A percentile compares a stretch with the other conserved stretches of the same genome.
These are phyloP conservation scores for Colletotrichum sp. DNA, from an alignment of 2,329 filamentous ascomycete species.

Conservation along the genomic window DNA sequence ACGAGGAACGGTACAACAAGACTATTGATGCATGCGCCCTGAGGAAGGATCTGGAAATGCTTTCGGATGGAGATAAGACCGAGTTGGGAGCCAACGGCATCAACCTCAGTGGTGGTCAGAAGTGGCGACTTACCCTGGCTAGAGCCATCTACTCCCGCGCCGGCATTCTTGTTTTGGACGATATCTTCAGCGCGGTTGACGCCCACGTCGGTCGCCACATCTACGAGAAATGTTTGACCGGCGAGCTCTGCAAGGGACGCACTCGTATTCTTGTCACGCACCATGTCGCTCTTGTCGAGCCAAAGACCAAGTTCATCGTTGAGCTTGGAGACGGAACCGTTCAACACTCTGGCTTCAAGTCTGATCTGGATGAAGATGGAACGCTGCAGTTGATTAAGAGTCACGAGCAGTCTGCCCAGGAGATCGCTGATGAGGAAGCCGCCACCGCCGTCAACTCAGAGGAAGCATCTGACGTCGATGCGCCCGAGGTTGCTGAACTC, in stretches of 20 bases:
- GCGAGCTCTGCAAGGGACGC: constrained; percentile 70
- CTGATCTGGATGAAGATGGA: constrained; percentile 66
- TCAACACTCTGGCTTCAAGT: constrained; percentile 66
- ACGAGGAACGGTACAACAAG: constrained; percentile 71
- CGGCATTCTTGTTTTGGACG: constrained; percentile 78
- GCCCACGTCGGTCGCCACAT: constrained; percentile 81
- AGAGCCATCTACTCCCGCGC: constrained; percentile 81
- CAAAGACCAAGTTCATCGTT: constrained; percentile 75
- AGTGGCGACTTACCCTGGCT: constrained; percentile 82
- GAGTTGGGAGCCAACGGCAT: constrained; percentile 87
- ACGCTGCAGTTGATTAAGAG: constrained; percentile 61
- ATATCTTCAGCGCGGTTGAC: constrained; percentile 85
- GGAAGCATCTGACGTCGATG: constrained; percentile 41
- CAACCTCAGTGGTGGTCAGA: constrained; percentile 83
- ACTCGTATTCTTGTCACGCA: constrained; percentile 84
- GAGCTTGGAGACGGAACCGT: constrained; percentile 73
- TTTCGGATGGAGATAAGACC: constrained; percentile 78
- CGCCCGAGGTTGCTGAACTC: constrained; percentile 31
- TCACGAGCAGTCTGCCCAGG: constrained; percentile 53
- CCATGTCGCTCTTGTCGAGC: constrained; percentile 74
- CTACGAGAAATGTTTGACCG: constrained; percentile 76
- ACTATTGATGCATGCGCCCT: constrained; percentile 77
- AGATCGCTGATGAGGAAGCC: constrained; percentile 54
- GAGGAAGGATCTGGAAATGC: constrained; percentile 76
- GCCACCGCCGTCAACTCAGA: constrained; percentile 62